phyloP scores from a whole-genome alignment of 805 yeast genomes.

The Citeromyces matritensis region DNA sequence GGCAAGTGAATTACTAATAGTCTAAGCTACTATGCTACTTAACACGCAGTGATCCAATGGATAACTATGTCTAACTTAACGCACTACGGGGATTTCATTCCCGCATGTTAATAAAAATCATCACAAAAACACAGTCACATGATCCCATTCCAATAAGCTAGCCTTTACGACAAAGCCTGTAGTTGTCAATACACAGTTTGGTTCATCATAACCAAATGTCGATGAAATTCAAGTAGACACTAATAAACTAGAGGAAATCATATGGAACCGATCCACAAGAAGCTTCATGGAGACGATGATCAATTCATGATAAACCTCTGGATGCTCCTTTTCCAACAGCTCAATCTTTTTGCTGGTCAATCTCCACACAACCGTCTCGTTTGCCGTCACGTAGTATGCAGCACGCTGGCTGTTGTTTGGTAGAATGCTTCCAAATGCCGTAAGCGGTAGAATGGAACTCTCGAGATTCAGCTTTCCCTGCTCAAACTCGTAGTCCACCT shows the following conservation, averaged over 20 bases:
- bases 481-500: conserved; percentile 25
- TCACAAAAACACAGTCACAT: no score
- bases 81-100: no score
- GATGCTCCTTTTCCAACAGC: conserved; percentile 30
- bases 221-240: conserved; percentile 41
- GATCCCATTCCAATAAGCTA: no score
- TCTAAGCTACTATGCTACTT: no score
- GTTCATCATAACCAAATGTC: no score
- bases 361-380: conserved; percentile 55
- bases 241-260: conserved; percentile 62
- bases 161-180: no score
- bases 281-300: conserved; percentile 44
- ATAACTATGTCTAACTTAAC: no score
- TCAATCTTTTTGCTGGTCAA: conserved; percentile 30
- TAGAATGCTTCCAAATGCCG: conserved; percentile 55
- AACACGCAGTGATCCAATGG: no score
- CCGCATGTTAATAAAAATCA: no score
- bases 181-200: no score
- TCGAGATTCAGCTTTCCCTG: conserved; percentile 14
- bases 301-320: conserved; percentile 47
- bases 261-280: conserved; percentile 56
- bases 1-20: no score
- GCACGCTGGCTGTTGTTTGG: conserved; percentile 19
- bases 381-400: conserved; percentile 25
- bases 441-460: conserved; percentile 46